phyloP scores from a whole-genome alignment of 2,329 filamentous ascomycete species.

The Fusarium sp. region DNA sequence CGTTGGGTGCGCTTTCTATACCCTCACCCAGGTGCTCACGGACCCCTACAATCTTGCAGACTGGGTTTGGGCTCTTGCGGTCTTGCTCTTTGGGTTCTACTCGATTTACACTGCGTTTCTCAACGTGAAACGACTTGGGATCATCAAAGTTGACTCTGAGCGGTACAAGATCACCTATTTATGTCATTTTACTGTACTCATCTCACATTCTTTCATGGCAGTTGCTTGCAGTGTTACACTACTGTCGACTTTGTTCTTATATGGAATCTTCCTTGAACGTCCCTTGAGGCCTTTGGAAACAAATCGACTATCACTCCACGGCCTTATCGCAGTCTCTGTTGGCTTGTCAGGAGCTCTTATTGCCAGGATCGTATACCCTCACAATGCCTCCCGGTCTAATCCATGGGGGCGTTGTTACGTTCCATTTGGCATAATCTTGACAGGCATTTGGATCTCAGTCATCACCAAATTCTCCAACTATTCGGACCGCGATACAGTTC shows the following conservation, averaged over 20 bases:
- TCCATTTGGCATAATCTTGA: slow-evolving; percentile 13
- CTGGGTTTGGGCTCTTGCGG: slow-evolving; percentile 36
- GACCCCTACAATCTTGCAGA: slow-evolving; percentile 35
- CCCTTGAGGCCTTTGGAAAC: slow-evolving; percentile 12
- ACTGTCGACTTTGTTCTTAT: slow-evolving; percentile 29
- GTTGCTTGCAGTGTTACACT: slow-evolving; percentile 22
- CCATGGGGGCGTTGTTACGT: slow-evolving; percentile 38
- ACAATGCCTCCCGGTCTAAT: slow-evolving; percentile 9
- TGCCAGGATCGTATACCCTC: slow-evolving; percentile 2
- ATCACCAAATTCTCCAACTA: not conserved
- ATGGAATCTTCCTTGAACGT: slow-evolving; percentile 31
- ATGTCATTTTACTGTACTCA: slow-evolving; percentile 11
- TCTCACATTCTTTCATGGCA: slow-evolving; percentile 34
- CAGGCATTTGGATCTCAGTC: not conserved
- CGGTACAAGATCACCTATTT: slow-evolving; percentile 18
- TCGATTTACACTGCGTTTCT: slow-evolving; percentile 17
- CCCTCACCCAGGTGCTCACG: slow-evolving; percentile 29
- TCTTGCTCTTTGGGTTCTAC: slow-evolving; percentile 40
- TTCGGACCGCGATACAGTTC: not conserved
- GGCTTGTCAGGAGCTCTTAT: slow-evolving; percentile 29
- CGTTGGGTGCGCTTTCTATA: slow-evolving; percentile 28
- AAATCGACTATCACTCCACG: slow-evolving; percentile 4
- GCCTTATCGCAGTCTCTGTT: slow-evolving; percentile 23
- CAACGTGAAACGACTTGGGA: slow-evolving; percentile 32
- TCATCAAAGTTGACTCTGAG: slow-evolving; percentile 21